Evolutionary conservation across 2,329 filamentous ascomycete species (phyloP), one percentile per base, ranked within the genome.

Genomic region (Zasmidium angulare): DNA sequence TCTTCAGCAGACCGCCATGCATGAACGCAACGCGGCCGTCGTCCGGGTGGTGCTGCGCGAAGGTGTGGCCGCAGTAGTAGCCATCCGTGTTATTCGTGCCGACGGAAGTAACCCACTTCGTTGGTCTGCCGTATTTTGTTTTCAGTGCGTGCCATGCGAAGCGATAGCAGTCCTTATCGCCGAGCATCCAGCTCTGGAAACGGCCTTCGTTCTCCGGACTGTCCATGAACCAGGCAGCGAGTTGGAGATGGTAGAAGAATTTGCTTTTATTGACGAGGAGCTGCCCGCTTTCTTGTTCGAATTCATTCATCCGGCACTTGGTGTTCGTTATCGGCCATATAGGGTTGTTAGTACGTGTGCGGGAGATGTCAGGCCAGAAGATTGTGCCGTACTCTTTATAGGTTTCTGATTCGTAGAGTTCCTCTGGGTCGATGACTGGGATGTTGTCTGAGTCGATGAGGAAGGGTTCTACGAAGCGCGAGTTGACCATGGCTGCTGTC

Each of bases 361-460:
- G 69, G 14, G 69, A 64, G 55, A 72, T 69, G 51, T 74, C 72
- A 2, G 72, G 72, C 72, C 72, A 74, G 61, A 76, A 75, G 21
- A 75, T 53, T 12, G 69, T 71, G 54, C 72, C 72, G 57, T 66
- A 72, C 53, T 71, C 66, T 23, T 66, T 64, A 50, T 68, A 69
- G 3, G 54, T 56, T 2, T 60, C 36, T 1, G 72, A 72, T 29
- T 71, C 64, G 54, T 63, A 75, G 9, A 76, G 64, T 6, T 53
- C 48, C 19, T 60, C 69, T 1, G 72, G 72, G 36, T 68, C 68
- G n/a, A 69, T 58, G 24, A n/a, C 72, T 6, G 48, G 92, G 71
- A 93, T 90, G 0, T 79, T 98, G 9, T 73, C 97, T 4, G 88
- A 85, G 12, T 76, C 97, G 2, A 51, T 50, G 21, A 52, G 53